These are phyloP conservation scores for Leptographium galeiforme DNA, from an alignment of 2,329 filamentous ascomycete species.

Conservation along the genomic window DNA sequence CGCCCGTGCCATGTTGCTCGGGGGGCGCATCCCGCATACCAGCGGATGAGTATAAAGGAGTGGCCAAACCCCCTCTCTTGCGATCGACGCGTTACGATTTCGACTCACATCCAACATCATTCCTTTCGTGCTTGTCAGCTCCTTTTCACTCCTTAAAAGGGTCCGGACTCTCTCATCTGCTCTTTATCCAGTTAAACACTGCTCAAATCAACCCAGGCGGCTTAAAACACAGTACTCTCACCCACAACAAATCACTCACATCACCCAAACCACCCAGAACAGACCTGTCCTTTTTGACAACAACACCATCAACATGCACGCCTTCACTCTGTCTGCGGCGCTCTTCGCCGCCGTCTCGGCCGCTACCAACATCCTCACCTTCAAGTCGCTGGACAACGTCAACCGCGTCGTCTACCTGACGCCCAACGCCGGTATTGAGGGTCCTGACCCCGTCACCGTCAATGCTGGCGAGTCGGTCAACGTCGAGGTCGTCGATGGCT, in stretches of 20 bases:
- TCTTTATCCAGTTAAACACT: background rate
- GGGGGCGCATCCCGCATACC: background rate
- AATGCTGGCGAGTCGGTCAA: conserved; percentile 22
- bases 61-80: no score
- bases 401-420: conserved; percentile 39
- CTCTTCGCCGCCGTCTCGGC: conserved; percentile 21
- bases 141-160: background rate
- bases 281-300: background rate
- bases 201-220: background rate
- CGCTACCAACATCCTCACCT: conserved; percentile 38
- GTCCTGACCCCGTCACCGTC: conserved; percentile 26
- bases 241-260: background rate
- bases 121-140: background rate
- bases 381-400: conserved; percentile 42
- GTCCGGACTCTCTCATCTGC: background rate
- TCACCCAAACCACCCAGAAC: background rate
- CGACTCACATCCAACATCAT: background rate
- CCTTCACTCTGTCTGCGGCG: background rate
- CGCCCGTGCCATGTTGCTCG: no score
- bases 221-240: background rate
- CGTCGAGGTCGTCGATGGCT: conserved; percentile 19
- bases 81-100: no score
- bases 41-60: background rate
- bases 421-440: conserved; percentile 22
- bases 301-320: background rate